Evolutionary conservation across 192 early-diverging fungal species (phyloP), one percentile per base, ranked within the genome.

Genomic region (Mortierella alpina): DNA sequence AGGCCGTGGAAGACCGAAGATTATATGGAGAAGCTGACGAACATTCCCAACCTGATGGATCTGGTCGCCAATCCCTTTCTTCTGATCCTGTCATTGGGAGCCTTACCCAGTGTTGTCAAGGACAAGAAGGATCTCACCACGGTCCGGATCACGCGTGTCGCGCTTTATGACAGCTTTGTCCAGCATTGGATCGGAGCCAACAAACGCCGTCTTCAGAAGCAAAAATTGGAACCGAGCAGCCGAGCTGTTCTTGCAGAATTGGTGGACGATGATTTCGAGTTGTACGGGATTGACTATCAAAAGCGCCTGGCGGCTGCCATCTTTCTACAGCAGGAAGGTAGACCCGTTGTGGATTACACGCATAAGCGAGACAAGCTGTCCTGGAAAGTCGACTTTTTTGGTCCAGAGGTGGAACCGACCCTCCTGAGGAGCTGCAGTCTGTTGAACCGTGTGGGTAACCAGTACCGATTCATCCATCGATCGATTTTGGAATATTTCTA

Each of bases 401-500:
- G 52, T 17, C 14, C 17, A 12, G 17, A 66, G 13, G 2, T 14
- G 0, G 50, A 56, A 18, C 13, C 52, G 0, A 42, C 20, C 6
- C 22, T 66, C 40, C 41, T 66, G 2, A 11, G 23, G 10, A 53
- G 55, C 9, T 51, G 41, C 8, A 66, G 64, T 39, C 64, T 41
- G 12, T 7, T 66, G 31, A 17, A 10, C 10, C 17, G 41, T 7
- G 7, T 6, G 8, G n/a, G 31, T 0, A 55, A 45, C 7, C 52
- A 45, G 6, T 56, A 66, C 23, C 53, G 31, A 22, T 66, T 66
- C 53, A 53, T 55, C 39, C 64, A 66, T 45, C 50, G 41, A 20
- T 66, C 64, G 3, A 2, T 66, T 4, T n/a, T 66, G 15, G 64
- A 66, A 12, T 55, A 66, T 18, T 66, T 66, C 6, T 66, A 6